These are phyloP conservation scores for Dalbergia oliveri DNA, from an alignment of 306 rosid species.

Conservation along the genomic window DNA sequence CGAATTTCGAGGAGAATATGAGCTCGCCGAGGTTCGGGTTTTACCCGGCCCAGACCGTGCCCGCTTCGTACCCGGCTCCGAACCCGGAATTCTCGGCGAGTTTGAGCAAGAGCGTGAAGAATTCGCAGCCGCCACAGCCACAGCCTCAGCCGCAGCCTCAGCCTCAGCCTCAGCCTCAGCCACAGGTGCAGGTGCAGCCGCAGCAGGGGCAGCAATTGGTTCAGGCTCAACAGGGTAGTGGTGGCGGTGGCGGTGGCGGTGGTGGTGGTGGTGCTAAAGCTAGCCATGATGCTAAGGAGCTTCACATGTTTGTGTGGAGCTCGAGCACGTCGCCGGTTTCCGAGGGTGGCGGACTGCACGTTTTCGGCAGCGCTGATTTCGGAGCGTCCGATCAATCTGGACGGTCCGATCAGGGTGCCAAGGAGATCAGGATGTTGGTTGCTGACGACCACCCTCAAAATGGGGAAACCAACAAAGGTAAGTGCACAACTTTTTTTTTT, in stretches of 20 bases:
- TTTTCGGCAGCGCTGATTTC: slow-evolving; percentile 71
- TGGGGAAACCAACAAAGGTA: slow-evolving; percentile 82
- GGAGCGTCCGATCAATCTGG: slow-evolving; percentile 82
- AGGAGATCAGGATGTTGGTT: slow-evolving; percentile 95
- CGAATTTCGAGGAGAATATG: slow-evolving; percentile 83
- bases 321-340: slow-evolving; percentile 87
- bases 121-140: slow-evolving; percentile 40
- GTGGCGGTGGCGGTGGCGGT: not conserved
- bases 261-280: slow-evolving; percentile 41
- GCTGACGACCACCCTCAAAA: slow-evolving; percentile 79
- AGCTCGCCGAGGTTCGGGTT: slow-evolving; percentile 72
- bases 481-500: not conserved
- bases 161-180: slow-evolving; percentile 6
- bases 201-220: slow-evolving; percentile 19
- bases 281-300: slow-evolving; percentile 84
- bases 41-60: slow-evolving; percentile 60
- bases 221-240: slow-evolving; percentile 32
- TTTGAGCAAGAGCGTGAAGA: slow-evolving; percentile 54
- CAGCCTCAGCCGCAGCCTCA: slow-evolving; percentile 29
- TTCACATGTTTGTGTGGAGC: slow-evolving; percentile 97
- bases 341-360: slow-evolving; percentile 77
- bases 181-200: slow-evolving; percentile 38
- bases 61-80: slow-evolving; percentile 79
- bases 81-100: slow-evolving; percentile 84
- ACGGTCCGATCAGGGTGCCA: slow-evolving; percentile 90